Evolutionary conservation across 2,329 filamentous ascomycete species (phyloP).

Genomic region (Arthroderma uncinatum): DNA sequence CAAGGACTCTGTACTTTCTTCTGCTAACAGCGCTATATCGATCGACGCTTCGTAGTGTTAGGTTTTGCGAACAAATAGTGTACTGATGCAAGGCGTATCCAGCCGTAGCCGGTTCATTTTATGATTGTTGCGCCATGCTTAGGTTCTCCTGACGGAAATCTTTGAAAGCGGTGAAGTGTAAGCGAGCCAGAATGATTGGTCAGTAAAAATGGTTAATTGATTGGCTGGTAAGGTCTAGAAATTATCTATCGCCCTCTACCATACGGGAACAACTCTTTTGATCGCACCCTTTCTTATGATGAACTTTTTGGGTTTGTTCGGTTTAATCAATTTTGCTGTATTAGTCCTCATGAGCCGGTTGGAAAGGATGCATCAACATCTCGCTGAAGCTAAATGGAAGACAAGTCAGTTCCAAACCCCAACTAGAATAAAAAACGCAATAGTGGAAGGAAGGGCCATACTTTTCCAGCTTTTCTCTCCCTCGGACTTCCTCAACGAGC

Average conservation of each 20-base stretch:
- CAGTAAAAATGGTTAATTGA: not conserved
- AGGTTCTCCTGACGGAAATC: not conserved
- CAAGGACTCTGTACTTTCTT: not conserved
- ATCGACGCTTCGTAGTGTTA: not conserved
- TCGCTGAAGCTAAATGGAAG: conserved; percentile 34
- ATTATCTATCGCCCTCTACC: not conserved
- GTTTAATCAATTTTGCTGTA: not conserved
- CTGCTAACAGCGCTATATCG: not conserved
- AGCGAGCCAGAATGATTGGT: not conserved
- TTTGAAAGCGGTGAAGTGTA: not conserved
- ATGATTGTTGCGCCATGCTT: not conserved
- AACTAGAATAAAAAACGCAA: not conserved
- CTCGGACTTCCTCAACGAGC: conserved; percentile 86
- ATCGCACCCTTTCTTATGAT: not conserved
- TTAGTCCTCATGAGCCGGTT: conserved; percentile 31
- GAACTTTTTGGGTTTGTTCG: not conserved
- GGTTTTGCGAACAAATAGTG: no score
- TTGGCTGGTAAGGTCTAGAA: not conserved
- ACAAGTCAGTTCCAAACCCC: not conserved
- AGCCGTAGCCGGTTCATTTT: not conserved
- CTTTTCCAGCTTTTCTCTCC: conserved; percentile 84
- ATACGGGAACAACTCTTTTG: not conserved
- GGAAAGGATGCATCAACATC: conserved; percentile 40
- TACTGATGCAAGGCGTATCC: not conserved
- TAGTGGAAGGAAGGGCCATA: conserved; percentile 35